phyloP scores from a whole-genome alignment of 116 monocot species.

The Iris pallida region DNA sequence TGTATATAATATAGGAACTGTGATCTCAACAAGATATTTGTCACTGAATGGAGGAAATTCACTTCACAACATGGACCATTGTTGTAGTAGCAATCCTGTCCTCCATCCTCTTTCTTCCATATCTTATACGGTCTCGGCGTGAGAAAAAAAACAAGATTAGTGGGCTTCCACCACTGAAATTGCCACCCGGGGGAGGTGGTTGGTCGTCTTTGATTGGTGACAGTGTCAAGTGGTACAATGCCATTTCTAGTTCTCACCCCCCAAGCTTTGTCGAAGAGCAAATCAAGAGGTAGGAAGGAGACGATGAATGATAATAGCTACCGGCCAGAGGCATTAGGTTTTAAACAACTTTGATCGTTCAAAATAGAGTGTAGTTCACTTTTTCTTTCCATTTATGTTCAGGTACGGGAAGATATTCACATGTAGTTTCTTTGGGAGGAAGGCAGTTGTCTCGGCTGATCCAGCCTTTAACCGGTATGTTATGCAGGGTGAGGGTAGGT shows the following conservation, averaged over 20 bases:
- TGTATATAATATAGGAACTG: too few relatives aligned
- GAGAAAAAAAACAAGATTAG: neutral
- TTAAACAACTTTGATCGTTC: neutral
- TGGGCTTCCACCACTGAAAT: slow-evolving; percentile 4
- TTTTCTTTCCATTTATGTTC: neutral
- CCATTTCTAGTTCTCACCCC: slow-evolving; percentile 37
- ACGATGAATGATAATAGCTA: neutral
- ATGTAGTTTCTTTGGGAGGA: slow-evolving; percentile 33
- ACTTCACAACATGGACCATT: neutral
- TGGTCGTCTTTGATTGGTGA: slow-evolving; percentile 27
- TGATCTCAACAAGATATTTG: neutral
- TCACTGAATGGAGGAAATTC: neutral
- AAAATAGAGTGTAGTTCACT: neutral
- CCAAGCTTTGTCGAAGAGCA: slow-evolving; percentile 38
- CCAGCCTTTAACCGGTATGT: slow-evolving; percentile 41
- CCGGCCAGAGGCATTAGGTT: neutral
- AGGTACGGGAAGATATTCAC: slow-evolving; percentile 51
- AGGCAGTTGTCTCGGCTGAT: slow-evolving; percentile 51
- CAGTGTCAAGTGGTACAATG: slow-evolving; percentile 27
- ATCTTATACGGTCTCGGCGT: neutral
- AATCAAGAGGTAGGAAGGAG: slow-evolving; percentile 20
- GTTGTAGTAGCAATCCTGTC: neutral
- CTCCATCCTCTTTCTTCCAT: neutral
- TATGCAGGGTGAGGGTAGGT: slow-evolving; percentile 42
- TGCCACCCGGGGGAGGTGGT: slow-evolving; percentile 29